Base-by-base conservation (phyloP, 768 basidiomycete genomes). In the Lentinus brumalis region DNA sequence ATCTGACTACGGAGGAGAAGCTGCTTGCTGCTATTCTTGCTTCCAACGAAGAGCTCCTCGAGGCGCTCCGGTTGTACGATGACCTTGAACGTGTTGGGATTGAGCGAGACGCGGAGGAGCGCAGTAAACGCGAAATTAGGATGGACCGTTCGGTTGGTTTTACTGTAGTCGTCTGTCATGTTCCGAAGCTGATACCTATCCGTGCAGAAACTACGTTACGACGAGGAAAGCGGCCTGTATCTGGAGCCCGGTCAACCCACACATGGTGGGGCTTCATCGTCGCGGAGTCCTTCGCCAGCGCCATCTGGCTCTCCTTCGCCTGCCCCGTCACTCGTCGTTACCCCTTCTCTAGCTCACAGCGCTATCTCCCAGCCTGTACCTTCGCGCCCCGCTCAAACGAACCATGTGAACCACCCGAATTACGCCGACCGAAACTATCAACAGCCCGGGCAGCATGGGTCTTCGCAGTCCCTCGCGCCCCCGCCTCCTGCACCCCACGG, bases 401-500 rank as follows among this genome's bases (percentile, higher is more conserved):
- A 55, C 14, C 21, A 42, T 21, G 44, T 74, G 26, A 70, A 54
- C 53, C 62, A 61, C 35, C 14, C 44, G 21, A 70, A 54, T 51
- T 61, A 61, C 35, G 16, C 44, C 53, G 56, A 35, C 65, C 56
- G 60, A 68, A 66, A 64, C 46, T 65, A 67, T 56, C 69, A 64
- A 32, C 67, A 55, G 63, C 51, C 61, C 7, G 31, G 55, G 14
- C 21, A 55, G 4, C 53, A 67, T 67, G 67, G 52, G 63, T 71
- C 58, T 9, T 70, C 75, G 16, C 73, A 70, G 18, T 71, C 75
- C 5, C 80, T 90, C 26, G 86, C 83, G 0, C 86, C 89, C 2
- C 91, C 89, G 2, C 87, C 85, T 18, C 77, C 81, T 12, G 85
- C 83, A 3, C 89, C 90, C 1, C 81, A 87, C 54, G 91, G 91